phyloP scores from a whole-genome alignment of 495 filamentous ascomycete genomes.

The Penicillium simplicissimum region DNA sequence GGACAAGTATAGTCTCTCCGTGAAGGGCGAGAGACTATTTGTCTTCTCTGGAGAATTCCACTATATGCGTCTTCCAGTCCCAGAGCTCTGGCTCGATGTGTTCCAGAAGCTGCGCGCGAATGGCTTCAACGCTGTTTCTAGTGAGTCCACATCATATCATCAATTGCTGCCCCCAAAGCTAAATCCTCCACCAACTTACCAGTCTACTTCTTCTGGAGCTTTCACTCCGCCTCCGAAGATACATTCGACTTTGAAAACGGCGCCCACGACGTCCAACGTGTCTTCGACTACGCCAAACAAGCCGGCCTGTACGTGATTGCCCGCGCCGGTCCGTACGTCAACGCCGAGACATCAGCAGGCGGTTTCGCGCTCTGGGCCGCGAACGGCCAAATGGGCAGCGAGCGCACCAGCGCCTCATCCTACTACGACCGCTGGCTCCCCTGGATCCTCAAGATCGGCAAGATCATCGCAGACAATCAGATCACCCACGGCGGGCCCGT shows the following conservation, averaged over 20 bases:
- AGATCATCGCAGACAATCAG: slow-evolving; percentile 50
- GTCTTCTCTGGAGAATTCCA: slow-evolving; percentile 62
- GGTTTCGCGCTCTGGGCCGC: slow-evolving; percentile 54
- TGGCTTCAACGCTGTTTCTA: slow-evolving; percentile 54
- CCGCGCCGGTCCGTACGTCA: slow-evolving; percentile 60
- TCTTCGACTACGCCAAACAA: slow-evolving; percentile 58
- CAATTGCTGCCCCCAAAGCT: not conserved
- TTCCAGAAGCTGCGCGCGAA: slow-evolving; percentile 62
- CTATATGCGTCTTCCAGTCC: slow-evolving; percentile 57
- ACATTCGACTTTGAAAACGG: slow-evolving; percentile 57
- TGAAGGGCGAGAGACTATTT: slow-evolving; percentile 57
- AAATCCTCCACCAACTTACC: not conserved
- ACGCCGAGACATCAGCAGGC: slow-evolving; percentile 53
- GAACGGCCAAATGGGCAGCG: slow-evolving; percentile 50
- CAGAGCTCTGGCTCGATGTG: slow-evolving; percentile 61
- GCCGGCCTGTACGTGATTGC: slow-evolving; percentile 59
- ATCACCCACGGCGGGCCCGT: slow-evolving; percentile 55
- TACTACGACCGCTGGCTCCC: slow-evolving; percentile 47
- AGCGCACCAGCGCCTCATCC: slow-evolving; percentile 42
- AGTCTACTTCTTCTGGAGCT: slow-evolving; percentile 60
- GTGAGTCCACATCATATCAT: slow-evolving; percentile 16
- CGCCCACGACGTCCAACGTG: slow-evolving; percentile 51
- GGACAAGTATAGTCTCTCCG: slow-evolving; percentile 59
- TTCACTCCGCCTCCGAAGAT: slow-evolving; percentile 50
- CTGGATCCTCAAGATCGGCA: slow-evolving; percentile 46